These are phyloP conservation scores for Fusarium sublunatum DNA, from an alignment of 2,329 filamentous ascomycete genomes.

Conservation along the genomic window DNA sequence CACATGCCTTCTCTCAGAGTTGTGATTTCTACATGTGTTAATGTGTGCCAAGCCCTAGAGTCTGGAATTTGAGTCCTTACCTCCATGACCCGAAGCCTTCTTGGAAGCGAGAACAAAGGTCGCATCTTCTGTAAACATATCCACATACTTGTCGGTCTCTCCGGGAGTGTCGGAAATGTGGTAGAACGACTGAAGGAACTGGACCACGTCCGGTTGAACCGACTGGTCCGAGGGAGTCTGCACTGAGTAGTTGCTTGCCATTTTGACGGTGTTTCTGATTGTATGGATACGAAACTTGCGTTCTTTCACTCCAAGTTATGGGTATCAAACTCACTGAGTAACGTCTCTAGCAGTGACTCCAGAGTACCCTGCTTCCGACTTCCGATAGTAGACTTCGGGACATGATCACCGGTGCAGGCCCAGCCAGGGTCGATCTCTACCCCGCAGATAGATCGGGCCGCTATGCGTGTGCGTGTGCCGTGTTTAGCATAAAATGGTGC, in stretches of 20 bases:
- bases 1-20: slow-evolving; percentile 33
- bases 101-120: slow-evolving; percentile 32
- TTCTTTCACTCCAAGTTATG: not conserved
- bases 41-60: too few species aligned
- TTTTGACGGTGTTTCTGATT: slow-evolving; percentile 5
- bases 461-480: slow-evolving; percentile 6
- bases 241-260: slow-evolving; percentile 27
- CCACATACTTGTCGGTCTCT: slow-evolving; percentile 32
- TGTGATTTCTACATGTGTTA: slow-evolving; percentile 27
- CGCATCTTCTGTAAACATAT: slow-evolving; percentile 28
- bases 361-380: slow-evolving; percentile 29
- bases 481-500: slow-evolving; percentile 3
- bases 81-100: slow-evolving; percentile 21
- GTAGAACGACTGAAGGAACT: slow-evolving; percentile 29
- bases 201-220: slow-evolving; percentile 21
- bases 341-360: not conserved
- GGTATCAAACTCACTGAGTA: not conserved
- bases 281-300: not conserved
- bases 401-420: not conserved
- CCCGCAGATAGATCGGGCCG: slow-evolving; percentile 25
- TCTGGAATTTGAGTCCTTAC: not conserved
- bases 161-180: slow-evolving; percentile 30
- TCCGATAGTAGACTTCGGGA: slow-evolving; percentile 27
- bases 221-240: slow-evolving; percentile 30
- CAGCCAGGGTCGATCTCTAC: slow-evolving; percentile 14